A percentile compares a stretch with the other conserved stretches of the same genome.
These are phyloP conservation scores for Pichia sp. DNA, from an alignment of 1,139 yeast genomes.

Conservation along the genomic window DNA sequence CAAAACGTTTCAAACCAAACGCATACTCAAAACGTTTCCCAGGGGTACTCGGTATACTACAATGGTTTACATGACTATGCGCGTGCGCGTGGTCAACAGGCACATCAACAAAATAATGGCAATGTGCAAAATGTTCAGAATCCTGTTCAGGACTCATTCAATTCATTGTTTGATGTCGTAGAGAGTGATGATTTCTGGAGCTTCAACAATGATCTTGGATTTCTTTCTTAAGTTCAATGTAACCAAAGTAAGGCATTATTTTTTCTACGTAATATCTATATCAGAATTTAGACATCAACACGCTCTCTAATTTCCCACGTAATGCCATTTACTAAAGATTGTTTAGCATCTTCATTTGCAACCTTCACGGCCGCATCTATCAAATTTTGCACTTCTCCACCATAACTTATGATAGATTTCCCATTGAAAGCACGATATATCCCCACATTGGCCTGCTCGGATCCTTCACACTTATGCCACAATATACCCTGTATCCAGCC, in stretches of 20 bases:
- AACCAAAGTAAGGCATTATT: no score
- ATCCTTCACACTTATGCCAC: conserved; percentile 21
- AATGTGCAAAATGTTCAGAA: no score
- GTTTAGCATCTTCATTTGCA: no score
- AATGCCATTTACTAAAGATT: no score
- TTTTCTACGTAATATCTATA: no score
- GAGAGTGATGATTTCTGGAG: conserved; percentile 35
- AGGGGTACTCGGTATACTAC: no score
- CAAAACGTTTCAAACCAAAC: no score
- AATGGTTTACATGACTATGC: no score
- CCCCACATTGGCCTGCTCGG: conserved; percentile 6
- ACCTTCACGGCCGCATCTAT: no score
- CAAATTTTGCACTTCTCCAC: background rate
- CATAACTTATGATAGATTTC: background rate
- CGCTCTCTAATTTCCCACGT: no score
- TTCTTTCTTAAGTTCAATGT: conserved; percentile 30
- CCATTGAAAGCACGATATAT: conserved; percentile 13
- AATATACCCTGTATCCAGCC: conserved; percentile 49
- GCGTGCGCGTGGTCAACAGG: background rate
- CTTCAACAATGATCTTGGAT: conserved; percentile 37
- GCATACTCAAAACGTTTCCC: no score
- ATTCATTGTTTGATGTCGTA: conserved; percentile 9
- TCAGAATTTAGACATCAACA: no score
- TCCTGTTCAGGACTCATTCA: conserved; percentile 13
- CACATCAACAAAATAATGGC: conserved; percentile 1